Percentiles rank a stretch among this genome's conserved stretches.
Conservation (phyloP, 2,329 filamentous ascomycete species). For the Exophiala phaeomuriformis region DNA sequence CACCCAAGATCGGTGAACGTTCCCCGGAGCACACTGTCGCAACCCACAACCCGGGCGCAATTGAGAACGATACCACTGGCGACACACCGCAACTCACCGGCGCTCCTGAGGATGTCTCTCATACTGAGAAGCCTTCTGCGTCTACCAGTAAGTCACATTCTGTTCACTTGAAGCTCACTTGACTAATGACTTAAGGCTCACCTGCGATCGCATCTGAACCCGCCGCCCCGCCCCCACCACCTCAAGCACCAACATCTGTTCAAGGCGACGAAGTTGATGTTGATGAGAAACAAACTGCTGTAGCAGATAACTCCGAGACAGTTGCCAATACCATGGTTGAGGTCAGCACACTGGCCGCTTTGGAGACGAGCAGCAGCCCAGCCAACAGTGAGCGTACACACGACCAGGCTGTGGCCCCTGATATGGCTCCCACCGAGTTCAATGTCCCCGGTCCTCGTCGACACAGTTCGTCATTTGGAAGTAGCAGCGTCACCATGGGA, state of each 20-base stretch:
- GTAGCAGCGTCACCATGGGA: not conserved
- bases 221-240: not conserved
- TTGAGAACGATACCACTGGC: not conserved
- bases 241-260: constrained; percentile 2
- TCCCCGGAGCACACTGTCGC: not conserved
- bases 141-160: constrained; percentile 4
- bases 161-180: not conserved
- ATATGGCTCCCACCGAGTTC: no score
- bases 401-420: no score
- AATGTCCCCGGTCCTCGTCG: not conserved
- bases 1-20: not conserved
- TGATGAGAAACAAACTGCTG: constrained; percentile 1
- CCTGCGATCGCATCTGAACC: not conserved
- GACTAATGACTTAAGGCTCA: constrained; percentile 3
- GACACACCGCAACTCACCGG: not conserved
- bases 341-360: not conserved
- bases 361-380: not conserved
- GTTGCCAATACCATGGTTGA: not conserved
- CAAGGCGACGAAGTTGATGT: not conserved
- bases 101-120: not conserved
- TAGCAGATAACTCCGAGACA: not conserved
- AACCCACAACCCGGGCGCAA: not conserved
- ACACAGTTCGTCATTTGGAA: not conserved
- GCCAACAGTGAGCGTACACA: not conserved
- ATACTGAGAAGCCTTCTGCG: constrained; percentile 1